Percentiles rank a stretch among this genome's conserved stretches.
phyloP scores from a whole-genome alignment of 1,284 basidiomycete genomes.

The Entoloma clypeatum region DNA sequence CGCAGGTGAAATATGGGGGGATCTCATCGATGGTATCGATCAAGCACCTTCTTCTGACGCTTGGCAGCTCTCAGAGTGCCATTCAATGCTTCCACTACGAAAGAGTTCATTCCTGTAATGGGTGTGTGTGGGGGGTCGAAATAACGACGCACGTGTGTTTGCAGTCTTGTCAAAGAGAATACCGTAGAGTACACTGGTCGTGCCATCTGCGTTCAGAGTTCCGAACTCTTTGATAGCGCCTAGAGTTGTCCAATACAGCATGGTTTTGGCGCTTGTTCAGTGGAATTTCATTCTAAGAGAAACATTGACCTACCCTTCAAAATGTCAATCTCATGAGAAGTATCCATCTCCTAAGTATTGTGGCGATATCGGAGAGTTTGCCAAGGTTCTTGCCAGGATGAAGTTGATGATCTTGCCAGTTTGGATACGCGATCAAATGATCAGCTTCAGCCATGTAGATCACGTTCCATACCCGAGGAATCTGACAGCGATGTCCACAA shows the following conservation, averaged over 20 bases:
- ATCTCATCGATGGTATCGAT: not conserved
- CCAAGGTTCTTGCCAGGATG: too few relatives aligned
- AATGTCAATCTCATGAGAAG: conserved; percentile 33
- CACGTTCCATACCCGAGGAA: too few relatives aligned
- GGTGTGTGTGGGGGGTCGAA: not conserved
- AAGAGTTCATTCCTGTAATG: not conserved
- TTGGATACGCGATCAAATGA: too few relatives aligned
- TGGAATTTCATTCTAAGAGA: not conserved
- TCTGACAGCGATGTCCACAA: too few relatives aligned
- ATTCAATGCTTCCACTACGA: conserved; percentile 42
- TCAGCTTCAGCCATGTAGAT: too few relatives aligned
- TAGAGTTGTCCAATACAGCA: conserved; percentile 12
- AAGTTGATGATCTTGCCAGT: too few relatives aligned
- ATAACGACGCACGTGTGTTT: conserved; percentile 33
- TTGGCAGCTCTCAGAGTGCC: conserved; percentile 43
- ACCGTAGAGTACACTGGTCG: conserved; percentile 36
- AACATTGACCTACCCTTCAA: conserved; percentile 27
- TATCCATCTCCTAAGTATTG: too few relatives aligned
- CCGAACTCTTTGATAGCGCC: conserved; percentile 43
- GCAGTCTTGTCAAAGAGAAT: conserved; percentile 43
- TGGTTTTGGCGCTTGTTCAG: not conserved
- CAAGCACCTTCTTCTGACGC: conserved; percentile 39
- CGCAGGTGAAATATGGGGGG: not conserved
- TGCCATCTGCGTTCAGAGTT: conserved; percentile 33
- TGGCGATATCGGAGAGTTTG: too few relatives aligned